phyloP scores from a whole-genome alignment of 2,329 filamentous ascomycete genomes.

The Neonectria coccinea region DNA sequence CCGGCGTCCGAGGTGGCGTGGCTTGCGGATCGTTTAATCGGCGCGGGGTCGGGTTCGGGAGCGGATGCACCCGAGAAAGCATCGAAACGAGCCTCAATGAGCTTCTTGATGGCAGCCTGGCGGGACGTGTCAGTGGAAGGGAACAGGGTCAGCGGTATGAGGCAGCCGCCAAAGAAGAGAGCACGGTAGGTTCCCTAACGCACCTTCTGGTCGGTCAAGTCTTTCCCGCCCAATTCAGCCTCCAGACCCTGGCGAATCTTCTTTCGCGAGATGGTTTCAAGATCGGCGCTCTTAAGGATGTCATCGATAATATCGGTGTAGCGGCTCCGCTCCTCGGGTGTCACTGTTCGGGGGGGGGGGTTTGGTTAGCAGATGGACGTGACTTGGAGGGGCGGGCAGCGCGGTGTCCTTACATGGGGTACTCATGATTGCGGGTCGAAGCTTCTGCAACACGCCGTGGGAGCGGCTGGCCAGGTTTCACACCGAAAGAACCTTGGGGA shows the following conservation, averaged over 20 bases:
- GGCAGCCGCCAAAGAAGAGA: background rate
- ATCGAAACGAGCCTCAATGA: slow-evolving; percentile 82
- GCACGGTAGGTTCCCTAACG: slow-evolving; percentile 19
- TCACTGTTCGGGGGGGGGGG: slow-evolving; percentile 54
- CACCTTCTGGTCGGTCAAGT: slow-evolving; percentile 71
- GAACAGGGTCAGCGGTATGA: slow-evolving; percentile 13
- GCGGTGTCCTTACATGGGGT: slow-evolving; percentile 40
- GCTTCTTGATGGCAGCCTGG: slow-evolving; percentile 75
- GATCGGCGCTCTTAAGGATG: slow-evolving; percentile 68
- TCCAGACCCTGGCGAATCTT: slow-evolving; percentile 70
- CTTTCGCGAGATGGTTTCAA: slow-evolving; percentile 73
- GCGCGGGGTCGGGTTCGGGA: slow-evolving; percentile 47
- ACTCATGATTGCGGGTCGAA: slow-evolving; percentile 40
- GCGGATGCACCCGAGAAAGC: slow-evolving; percentile 65
- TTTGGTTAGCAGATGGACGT: slow-evolving; percentile 20
- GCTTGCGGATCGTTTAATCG: slow-evolving; percentile 51
- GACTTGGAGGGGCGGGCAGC: slow-evolving; percentile 8
- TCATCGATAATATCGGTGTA: slow-evolving; percentile 71
- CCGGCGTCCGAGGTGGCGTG: slow-evolving; percentile 53
- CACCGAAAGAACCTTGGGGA: slow-evolving; percentile 9
- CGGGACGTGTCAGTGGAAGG: slow-evolving; percentile 8
- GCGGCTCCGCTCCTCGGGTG: slow-evolving; percentile 60
- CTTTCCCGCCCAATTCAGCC: slow-evolving; percentile 65
- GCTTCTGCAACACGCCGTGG: slow-evolving; percentile 14
- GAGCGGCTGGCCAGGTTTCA: slow-evolving; percentile 28